Evolutionary conservation across 805 yeast species (phyloP), one percentile per base, ranked within the genome.

Genomic region (Vanderwaltozyma verrucispora): DNA sequence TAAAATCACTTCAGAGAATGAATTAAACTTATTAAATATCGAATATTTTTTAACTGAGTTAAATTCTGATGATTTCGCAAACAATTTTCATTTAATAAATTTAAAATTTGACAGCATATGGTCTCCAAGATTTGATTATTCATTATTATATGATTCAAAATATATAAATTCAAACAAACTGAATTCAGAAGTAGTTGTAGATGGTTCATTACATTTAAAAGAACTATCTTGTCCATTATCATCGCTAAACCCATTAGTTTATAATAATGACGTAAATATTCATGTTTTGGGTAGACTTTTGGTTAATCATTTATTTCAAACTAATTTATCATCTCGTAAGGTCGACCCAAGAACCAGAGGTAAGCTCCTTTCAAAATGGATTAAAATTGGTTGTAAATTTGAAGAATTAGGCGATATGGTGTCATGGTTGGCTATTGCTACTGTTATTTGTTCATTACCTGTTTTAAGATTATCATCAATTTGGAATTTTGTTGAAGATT

Each of bases 341-440:
- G 9, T 21, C 9, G 6, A 6, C 11, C 44, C 57, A 14, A 44
- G 40, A 40, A 54, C 58, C 23, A 69, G 92, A 41, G 94, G 94
- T 1, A 60, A 71, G 30, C 51, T 87, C 4, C 56, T 89, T 27
- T 75, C 77, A 33, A 80, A 76, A 53, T 89, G 97, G 97, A 81
- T 88, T 30, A 76, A 77, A 42, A 65, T 89, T 31, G 97, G 96
- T 3, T 75, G 80, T 44, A 63, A 67, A 20, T 72, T 89, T 43
- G 92, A 85, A 50, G 74, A 73, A 42, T 64, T 74, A 23, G 97
- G 97, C 35, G 94, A 89, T 54, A 85, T 86, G 88, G 88, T 87
- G 0, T 79, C 92, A 23, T 89, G 96, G 96, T 64, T 86, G 18
- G 95, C 95, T 0, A 76, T 89, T 47, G 85, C 95, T 1, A 77